Evolutionary conservation across 441 rosid genomes (phyloP).

Genomic region (Metrosideros polymorpha): DNA sequence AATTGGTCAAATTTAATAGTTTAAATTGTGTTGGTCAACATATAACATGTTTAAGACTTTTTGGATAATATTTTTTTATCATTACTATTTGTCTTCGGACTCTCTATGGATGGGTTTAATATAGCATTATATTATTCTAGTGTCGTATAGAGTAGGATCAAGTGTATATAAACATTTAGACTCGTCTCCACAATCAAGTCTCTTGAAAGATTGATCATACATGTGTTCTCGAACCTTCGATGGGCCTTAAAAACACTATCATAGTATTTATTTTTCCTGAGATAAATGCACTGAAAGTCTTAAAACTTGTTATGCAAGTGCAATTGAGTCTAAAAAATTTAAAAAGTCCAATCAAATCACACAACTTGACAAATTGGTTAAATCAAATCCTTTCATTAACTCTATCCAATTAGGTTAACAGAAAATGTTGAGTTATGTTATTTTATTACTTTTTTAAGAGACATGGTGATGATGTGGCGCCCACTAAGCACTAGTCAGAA

Average conservation of each 20-base stretch:
- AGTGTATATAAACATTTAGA: neutral
- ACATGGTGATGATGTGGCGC: too few species aligned
- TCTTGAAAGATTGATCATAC: neutral
- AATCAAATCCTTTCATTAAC: too few species aligned
- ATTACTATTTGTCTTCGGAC: neutral
- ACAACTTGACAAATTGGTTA: too few species aligned
- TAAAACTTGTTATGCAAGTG: too few species aligned
- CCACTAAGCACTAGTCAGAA: too few species aligned
- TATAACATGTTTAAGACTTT: neutral
- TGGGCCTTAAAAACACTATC: neutral
- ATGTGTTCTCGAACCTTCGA: neutral
- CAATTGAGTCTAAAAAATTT: too few species aligned
- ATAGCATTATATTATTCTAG: neutral
- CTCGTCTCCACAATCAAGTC: neutral
- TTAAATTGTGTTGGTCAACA: rapidly evolving
- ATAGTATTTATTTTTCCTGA: too few species aligned
- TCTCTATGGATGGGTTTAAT: neutral
- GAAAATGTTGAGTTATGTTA: too few species aligned
- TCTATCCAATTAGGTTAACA: too few species aligned
- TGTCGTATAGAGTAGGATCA: neutral
- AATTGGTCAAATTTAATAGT: rapidly evolving
- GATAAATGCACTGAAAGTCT: too few species aligned
- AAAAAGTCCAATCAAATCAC: too few species aligned
- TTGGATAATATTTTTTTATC: neutral
- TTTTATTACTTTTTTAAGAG: too few species aligned